phyloP scores from a whole-genome alignment of 257 asterid species.

The Craterostigma plantagineum region DNA sequence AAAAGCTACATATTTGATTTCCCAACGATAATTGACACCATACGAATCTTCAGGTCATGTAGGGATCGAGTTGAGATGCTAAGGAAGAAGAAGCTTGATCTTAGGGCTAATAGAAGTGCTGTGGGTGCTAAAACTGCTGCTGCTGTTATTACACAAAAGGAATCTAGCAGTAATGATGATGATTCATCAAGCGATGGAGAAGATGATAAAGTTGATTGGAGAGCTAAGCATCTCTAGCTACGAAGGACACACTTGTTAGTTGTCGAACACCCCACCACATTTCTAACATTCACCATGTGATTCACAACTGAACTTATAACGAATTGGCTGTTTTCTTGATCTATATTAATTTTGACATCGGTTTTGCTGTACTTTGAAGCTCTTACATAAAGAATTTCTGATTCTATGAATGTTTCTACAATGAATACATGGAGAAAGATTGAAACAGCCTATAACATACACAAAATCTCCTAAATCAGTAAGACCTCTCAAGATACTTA shows the following conservation, averaged over 20 bases:
- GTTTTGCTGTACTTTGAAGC: too few relatives aligned
- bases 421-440: too few relatives aligned
- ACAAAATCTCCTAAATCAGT: conserved; percentile 11
- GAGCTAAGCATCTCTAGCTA: conserved; percentile 68
- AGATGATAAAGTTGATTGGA: conserved; percentile 65
- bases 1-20: conserved; percentile 2
- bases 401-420: too few relatives aligned
- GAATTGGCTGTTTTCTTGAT: too few relatives aligned
- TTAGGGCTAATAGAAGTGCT: conserved; percentile 41
- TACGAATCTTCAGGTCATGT: conserved; percentile 33
- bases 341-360: too few relatives aligned
- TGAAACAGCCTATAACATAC: too few relatives aligned
- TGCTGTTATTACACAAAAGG: conserved; percentile 16
- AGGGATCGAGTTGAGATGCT: conserved; percentile 56
- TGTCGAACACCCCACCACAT: too few relatives aligned
- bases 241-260: too few relatives aligned
- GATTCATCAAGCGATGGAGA: conserved; percentile 5
- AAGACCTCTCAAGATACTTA: conserved; percentile 35
- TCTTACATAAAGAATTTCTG: too few relatives aligned
- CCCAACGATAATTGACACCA: too few relatives aligned
- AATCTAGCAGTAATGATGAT: conserved; percentile 57
- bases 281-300: too few relatives aligned
- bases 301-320: too few relatives aligned
- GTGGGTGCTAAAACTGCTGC: conserved; percentile 17
- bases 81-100: conserved; percentile 55